phyloP scores from a whole-genome alignment of 306 rosid species.

The Canavalia gladiata region DNA sequence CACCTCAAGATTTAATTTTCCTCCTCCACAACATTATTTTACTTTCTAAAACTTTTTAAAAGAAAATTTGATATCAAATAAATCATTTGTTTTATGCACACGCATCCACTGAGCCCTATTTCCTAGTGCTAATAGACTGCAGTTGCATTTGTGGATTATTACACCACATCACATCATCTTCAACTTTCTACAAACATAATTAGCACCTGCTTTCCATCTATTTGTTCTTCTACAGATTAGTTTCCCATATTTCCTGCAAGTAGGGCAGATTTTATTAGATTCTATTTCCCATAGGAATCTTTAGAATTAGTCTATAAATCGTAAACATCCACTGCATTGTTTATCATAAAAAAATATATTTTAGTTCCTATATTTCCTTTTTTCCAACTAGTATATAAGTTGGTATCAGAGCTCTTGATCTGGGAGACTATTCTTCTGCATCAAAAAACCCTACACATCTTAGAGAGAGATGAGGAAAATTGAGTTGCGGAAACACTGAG shows the following conservation, averaged over 20 bases:
- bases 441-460: not conserved
- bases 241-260: not conserved
- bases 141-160: not conserved
- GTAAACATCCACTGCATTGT: not conserved
- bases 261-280: not conserved
- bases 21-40: slow-evolving; percentile 7
- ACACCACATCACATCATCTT: not conserved
- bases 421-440: not conserved
- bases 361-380: not conserved
- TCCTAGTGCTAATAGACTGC: not conserved
- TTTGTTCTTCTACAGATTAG: too few species aligned
- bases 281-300: not conserved
- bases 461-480: not conserved
- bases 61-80: not conserved
- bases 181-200: not conserved
- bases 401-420: not conserved
- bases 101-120: not conserved
- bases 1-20: not conserved
- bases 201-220: not conserved
- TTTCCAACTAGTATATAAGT: not conserved
- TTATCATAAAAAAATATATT: too few species aligned
- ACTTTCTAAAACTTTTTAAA: not conserved
- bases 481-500: not conserved
- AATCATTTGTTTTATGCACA: not conserved
- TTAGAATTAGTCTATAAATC: not conserved